Base-by-base conservation (phyloP, 352 stramenopile species). In the Globisporangium takayamanum region DNA sequence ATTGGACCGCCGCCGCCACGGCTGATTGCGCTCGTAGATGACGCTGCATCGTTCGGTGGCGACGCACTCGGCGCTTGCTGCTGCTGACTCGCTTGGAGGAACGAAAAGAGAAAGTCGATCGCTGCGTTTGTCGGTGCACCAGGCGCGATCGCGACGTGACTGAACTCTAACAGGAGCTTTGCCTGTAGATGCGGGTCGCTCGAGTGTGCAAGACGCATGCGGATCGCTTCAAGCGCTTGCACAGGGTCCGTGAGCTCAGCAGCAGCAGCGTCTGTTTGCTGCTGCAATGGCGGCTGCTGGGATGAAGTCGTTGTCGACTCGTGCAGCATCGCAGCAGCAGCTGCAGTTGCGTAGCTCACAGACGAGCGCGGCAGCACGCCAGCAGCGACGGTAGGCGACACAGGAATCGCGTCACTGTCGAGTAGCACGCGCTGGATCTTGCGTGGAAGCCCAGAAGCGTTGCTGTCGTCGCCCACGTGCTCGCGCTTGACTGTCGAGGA, bases 21-120 rank as follows among this genome's bases (percentile, higher is more conserved):
- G 28, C 54, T 60, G 5, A 41, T 52, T 10, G 58, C 41, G 25
- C 50, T 54, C 6, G 28, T 41, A 15, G 12, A 45, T 45, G 2
- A 26, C 67, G 47, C 16, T 65, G 62, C 44, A 52, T 60, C 60
- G 33, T 54, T 62, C 52, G n/a, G 57, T n/a, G 48, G 62, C 59
- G 53, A 6, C 63, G 53, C 33, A 3, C 36, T 42, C n/a, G 46
- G 22, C 5, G 62, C 12, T 8, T 54, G 22, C 47, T 33, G 63
- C 64, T 47, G 41, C 60, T 88, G 76, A 66, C 76, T 80, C 56
- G 86, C 65, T 62, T 89, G 79, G 33, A 89, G 59, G 56, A 92
- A 92, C 33, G 81, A 80, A 61, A 92, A 92, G 51, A 92, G 63
- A 57, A 89, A 92, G 62, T 92, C 81, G 60, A 92, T 92, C 11